These are phyloP conservation scores for Saturnispora halmiae DNA, from an alignment of 805 yeast species.

Conservation along the genomic window DNA sequence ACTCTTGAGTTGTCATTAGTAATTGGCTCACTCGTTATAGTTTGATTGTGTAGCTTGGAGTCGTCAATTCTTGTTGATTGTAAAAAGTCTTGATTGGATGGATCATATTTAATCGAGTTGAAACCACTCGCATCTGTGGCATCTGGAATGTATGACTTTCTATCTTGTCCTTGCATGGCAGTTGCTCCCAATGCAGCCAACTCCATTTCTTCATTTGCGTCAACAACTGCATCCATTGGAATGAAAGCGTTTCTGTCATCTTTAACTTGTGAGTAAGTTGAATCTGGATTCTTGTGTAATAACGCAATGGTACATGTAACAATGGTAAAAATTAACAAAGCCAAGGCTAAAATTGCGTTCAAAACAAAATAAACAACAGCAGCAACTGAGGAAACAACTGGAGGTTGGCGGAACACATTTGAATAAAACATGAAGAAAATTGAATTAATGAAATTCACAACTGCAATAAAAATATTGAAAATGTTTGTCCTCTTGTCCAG, in stretches of 20 bases:
- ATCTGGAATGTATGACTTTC: conserved; percentile 17
- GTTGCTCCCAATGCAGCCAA: conserved; percentile 66
- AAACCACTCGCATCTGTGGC: conserved; percentile 7
- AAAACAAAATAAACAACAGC: conserved; percentile 83
- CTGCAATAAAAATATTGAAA: conserved; percentile 81
- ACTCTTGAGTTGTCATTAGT: conserved; percentile 9
- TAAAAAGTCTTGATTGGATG: conserved; percentile 4
- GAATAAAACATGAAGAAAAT: conserved; percentile 85
- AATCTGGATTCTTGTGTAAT: conserved; percentile 85
- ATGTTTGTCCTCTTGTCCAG: conserved; percentile 92
- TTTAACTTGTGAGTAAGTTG: conserved; percentile 90
- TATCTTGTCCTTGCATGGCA: conserved; percentile 54
- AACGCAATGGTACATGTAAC: conserved; percentile 81
- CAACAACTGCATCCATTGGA: conserved; percentile 47
- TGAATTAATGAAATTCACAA: conserved; percentile 73
- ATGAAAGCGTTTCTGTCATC: conserved; percentile 96
- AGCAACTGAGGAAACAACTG: conserved; percentile 82
- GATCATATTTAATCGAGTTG: conserved; percentile 8
- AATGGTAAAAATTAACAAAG: conserved; percentile 75
- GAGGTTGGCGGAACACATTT: conserved; percentile 72
- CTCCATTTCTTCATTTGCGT: conserved; percentile 44
- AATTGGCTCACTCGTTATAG: neutral
- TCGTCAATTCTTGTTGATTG: neutral
- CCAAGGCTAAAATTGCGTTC: conserved; percentile 81
- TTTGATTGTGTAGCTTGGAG: neutral